phyloP scores from a whole-genome alignment of 305 asterid genomes.

The Rubia balearica region DNA sequence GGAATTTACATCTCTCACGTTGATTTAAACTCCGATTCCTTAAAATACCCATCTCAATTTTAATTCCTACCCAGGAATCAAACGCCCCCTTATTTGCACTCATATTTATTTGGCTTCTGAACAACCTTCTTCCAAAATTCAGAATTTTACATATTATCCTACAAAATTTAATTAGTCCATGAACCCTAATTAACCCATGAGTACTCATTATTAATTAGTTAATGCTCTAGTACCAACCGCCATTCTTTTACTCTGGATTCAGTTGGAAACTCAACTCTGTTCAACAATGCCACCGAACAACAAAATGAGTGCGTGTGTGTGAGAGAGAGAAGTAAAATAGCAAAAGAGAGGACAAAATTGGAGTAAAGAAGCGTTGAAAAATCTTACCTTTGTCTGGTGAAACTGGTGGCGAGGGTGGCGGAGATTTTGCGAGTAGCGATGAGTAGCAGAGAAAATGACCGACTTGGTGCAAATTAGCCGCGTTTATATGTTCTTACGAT shows the following conservation, averaged over 20 bases:
- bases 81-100: not conserved
- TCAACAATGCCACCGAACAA: constrained; percentile 6
- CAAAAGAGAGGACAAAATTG: not conserved
- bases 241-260: not conserved
- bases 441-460: not conserved
- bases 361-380: not conserved
- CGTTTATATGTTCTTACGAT: not conserved
- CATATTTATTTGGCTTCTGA: not conserved
- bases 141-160: not conserved
- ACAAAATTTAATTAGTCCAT: not conserved
- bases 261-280: not conserved
- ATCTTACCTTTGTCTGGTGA: not conserved
- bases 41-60: not conserved
- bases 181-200: not conserved
- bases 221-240: not conserved
- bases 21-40: no score
- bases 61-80: not conserved
- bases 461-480: not conserved
- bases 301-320: no score
- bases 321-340: not conserved
- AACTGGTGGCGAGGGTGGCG: not conserved
- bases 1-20: no score
- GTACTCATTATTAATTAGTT: not conserved
- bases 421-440: not conserved
- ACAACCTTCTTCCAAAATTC: not conserved